A percentile compares a stretch with the other conserved stretches of the same genome.
Conservation (phyloP, 1,139 yeast species). For the Sugiyamaella novakii region DNA sequence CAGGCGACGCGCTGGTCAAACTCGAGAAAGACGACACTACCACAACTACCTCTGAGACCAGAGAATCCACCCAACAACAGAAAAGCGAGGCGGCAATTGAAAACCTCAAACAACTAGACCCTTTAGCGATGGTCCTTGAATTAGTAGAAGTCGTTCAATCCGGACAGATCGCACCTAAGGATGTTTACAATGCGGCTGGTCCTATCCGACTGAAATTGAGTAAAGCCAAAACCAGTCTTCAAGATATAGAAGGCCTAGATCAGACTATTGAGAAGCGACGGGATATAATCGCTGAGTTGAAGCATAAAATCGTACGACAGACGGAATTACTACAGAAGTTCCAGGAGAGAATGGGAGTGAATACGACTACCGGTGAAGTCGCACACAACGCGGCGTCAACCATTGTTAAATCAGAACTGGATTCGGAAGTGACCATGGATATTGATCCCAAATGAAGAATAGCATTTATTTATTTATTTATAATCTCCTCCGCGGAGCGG, state of each 20-base stretch:
- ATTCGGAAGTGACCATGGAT: slow-evolving; percentile 3
- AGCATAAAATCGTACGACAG: slow-evolving; percentile 18
- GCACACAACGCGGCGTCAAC: too few relatives aligned
- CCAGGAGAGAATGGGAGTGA: slow-evolving; percentile 15
- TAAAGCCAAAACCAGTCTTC: slow-evolving; percentile 27
- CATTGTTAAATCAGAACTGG: background rate
- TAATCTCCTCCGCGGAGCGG: too few relatives aligned
- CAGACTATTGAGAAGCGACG: slow-evolving; percentile 28
- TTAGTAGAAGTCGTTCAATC: slow-evolving; percentile 30
- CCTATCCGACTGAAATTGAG: slow-evolving; percentile 33
- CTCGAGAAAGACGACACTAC: slow-evolving; percentile 7
- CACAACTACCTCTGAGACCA: background rate
- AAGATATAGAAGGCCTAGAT: slow-evolving; percentile 29
- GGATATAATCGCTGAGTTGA: slow-evolving; percentile 9
- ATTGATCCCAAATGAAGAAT: slow-evolving; percentile 1
- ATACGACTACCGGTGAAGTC: background rate
- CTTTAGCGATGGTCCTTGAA: slow-evolving; percentile 32
- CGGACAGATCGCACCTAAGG: slow-evolving; percentile 32
- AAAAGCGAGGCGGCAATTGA: slow-evolving; percentile 21
- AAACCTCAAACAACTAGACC: slow-evolving; percentile 30
- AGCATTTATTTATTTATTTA: too few relatives aligned
- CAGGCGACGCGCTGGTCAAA: slow-evolving; percentile 13
- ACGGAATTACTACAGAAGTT: slow-evolving; percentile 8
- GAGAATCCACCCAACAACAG: slow-evolving; percentile 1
- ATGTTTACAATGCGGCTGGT: slow-evolving; percentile 36